Evolutionary conservation across 1,139 yeast species (phyloP).

Genomic region (Pichia sp.): DNA sequence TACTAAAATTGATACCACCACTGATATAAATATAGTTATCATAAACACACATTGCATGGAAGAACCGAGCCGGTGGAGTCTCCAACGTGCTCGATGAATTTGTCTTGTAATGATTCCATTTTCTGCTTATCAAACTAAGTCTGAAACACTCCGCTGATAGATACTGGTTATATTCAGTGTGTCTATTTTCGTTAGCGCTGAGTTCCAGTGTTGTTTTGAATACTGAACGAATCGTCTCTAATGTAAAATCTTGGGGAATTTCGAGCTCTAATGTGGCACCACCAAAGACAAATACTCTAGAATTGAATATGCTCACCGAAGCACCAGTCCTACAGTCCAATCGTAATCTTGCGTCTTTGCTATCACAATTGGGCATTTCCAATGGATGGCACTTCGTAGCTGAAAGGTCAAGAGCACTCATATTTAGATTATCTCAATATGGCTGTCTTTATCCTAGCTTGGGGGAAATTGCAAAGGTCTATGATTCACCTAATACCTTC

Average conservation of each 20-base stretch:
- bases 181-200: background rate
- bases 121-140: conserved; percentile 51
- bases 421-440: conserved; percentile 16
- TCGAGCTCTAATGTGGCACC: conserved; percentile 56
- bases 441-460: background rate
- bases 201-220: conserved; percentile 21
- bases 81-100: conserved; percentile 24
- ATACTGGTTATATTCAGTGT: conserved; percentile 22
- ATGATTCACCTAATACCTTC: too few species aligned
- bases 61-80: conserved; percentile 51
- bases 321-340: conserved; percentile 66
- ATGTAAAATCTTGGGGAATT: conserved; percentile 23
- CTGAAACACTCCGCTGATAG: conserved; percentile 44
- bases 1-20: conserved; percentile 52
- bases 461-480: background rate
- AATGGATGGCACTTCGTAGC: conserved; percentile 47
- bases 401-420: conserved; percentile 47
- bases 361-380: conserved; percentile 43
- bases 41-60: conserved; percentile 51
- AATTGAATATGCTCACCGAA: conserved; percentile 52
- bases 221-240: conserved; percentile 18
- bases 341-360: conserved; percentile 42
- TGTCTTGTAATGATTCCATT: conserved; percentile 40
- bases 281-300: conserved; percentile 61
- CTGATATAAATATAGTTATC: conserved; percentile 51